Conservation (phyloP, 1,284 basidiomycete genomes). For the Ceratobasidium sp. region DNA sequence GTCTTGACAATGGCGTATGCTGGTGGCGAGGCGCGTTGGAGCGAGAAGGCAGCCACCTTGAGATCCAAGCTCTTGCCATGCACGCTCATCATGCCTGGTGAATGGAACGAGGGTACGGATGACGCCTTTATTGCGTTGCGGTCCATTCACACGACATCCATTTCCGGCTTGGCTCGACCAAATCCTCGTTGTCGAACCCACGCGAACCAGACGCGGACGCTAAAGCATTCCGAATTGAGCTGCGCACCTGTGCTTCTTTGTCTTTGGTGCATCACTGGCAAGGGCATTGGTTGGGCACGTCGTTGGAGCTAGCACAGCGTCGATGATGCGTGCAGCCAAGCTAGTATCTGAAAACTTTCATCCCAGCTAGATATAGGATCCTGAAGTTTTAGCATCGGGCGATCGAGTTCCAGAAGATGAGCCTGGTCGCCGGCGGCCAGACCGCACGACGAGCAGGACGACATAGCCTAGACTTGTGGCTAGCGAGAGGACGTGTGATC, state of each 20-base stretch:
- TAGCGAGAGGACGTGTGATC: not conserved
- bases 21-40: not conserved
- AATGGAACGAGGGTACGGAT: constrained; percentile 25
- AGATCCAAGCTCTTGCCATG: not conserved
- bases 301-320: constrained; percentile 18
- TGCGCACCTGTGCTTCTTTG: constrained; percentile 34
- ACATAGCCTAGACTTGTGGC: constrained; percentile 13
- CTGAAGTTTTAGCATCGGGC: constrained; percentile 22
- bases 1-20: constrained; percentile 9
- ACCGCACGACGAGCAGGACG: not conserved
- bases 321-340: not conserved
- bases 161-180: constrained; percentile 36
- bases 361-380: not conserved
- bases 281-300: constrained; percentile 25
- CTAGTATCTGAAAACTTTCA: constrained; percentile 33
- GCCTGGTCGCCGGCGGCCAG: constrained; percentile 17
- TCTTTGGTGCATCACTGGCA: constrained; percentile 18
- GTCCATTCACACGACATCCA: constrained; percentile 1
- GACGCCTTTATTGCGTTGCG: constrained; percentile 37
- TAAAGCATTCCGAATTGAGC: constrained; percentile 38
- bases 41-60: constrained; percentile 14
- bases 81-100: constrained; percentile 3
- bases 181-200: constrained; percentile 43
- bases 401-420: constrained; percentile 28
- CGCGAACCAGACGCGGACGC: constrained; percentile 31